Base-by-base conservation (phyloP, 192 early-diverging fungal species). In the Oehlia diaphana region DNA sequence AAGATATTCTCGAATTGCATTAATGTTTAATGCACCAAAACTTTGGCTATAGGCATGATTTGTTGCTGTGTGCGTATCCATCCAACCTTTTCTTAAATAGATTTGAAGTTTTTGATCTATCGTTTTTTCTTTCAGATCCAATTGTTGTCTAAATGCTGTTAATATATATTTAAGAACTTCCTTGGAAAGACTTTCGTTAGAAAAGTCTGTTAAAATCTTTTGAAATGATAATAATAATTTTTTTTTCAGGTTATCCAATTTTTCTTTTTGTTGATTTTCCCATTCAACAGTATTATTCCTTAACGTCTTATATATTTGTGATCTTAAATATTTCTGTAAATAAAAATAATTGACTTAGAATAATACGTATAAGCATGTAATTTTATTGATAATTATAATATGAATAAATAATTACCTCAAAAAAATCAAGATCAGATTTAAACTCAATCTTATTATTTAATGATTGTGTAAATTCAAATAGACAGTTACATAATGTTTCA, bases 61-160 rank as follows among this genome's bases (percentile, higher is more conserved):
- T 9, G 69, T 47, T 21, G 37, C 69, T 14, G 31, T 39, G 19
- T 71, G 9, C 1, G 28, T 71, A 9, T 31, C 26, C 28, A n/a
- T 21, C 69, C 69, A 71, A 39, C 69, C 37, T 26, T 26, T 14
- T 71, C 21, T 71, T 9, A 71, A 37, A 71, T 71, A 71, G 21
- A 26, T 21, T 2, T 71, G 31, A 71, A 71, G 31, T 16, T 44
- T 39, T 37, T 47, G 19, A 4, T 39, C 21, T 44, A 71, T 39
- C 1, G 14, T 21, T 37, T 13, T 39, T 71, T 42, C 69, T n/a
- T 37, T 28, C 4, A 3, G 19, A 0, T 9, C 9, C 10, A 71
- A 19, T 21, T 21, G 19, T 71, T 71, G 10, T 9, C 3, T 39
- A n/a, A 71, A 31, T 39, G 7, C 21, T 16, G 4, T 21, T 28